Evolutionary conservation across 192 early-diverging fungal species (phyloP).

Genomic region (Backusella tarrabulga): DNA sequence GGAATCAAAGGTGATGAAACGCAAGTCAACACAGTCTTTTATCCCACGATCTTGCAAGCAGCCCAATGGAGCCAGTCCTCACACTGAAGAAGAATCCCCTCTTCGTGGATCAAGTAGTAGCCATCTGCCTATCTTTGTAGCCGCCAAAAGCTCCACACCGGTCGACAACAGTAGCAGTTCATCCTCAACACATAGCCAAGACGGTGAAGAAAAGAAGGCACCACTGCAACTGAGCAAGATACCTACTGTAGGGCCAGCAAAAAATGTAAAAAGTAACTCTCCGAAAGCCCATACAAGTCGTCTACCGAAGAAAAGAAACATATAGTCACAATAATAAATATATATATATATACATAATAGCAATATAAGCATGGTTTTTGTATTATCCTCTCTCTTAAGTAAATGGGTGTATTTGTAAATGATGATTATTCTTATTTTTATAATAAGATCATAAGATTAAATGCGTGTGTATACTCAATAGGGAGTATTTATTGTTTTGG

Average conservation of each 20-base stretch:
- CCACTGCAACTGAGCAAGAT: not conserved
- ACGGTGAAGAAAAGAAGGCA: not conserved
- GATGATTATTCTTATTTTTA: no score
- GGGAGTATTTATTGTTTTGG: no score
- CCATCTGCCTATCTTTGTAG: not conserved
- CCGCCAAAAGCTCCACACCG: not conserved
- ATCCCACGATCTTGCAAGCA: slow-evolving; percentile 1
- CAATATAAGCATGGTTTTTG: not conserved
- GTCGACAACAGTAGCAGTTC: not conserved
- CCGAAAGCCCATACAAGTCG: not conserved
- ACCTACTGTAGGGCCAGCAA: not conserved
- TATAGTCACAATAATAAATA: not conserved
- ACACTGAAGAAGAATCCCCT: not conserved
- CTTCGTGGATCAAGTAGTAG: not conserved
- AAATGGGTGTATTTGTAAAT: no score
- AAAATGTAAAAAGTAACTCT: not conserved
- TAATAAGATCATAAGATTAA: no score
- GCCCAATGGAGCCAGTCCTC: not conserved
- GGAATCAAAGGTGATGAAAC: not conserved
- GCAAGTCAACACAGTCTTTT: not conserved
- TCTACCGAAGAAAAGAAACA: not conserved
- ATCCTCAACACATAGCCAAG: not conserved
- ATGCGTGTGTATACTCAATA: no score
- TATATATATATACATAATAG: not conserved
- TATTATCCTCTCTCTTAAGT: not conserved